phyloP scores from a whole-genome alignment of 495 filamentous ascomycete species.

The Podospora fimiseda region DNA sequence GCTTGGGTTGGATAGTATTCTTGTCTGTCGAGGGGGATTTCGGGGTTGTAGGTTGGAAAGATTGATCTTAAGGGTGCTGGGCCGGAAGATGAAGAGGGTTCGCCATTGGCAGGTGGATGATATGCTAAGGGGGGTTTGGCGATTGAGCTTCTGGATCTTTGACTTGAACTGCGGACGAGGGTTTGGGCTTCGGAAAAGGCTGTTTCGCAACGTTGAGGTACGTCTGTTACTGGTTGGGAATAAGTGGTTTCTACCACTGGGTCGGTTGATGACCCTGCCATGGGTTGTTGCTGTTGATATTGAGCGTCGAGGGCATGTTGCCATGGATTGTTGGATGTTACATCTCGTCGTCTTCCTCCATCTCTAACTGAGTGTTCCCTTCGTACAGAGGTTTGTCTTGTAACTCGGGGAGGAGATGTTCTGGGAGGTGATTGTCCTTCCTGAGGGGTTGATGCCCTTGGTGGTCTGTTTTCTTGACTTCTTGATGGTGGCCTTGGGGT shows the following conservation, averaged over 20 bases:
- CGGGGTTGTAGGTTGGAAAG: conserved; percentile 75
- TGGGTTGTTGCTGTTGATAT: conserved; percentile 13
- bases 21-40: conserved; percentile 61
- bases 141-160: conserved; percentile 42
- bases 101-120: conserved; percentile 21
- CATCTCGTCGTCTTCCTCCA: conserved; percentile 26
- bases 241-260: conserved; percentile 22
- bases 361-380: conserved; percentile 31
- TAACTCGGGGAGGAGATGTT: conserved; percentile 22
- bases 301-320: conserved; percentile 25
- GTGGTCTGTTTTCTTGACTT: conserved; percentile 27
- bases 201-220: conserved; percentile 39
- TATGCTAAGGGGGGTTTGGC: conserved; percentile 38
- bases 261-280: conserved; percentile 22
- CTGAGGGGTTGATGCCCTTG: conserved; percentile 34
- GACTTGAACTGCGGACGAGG: conserved; percentile 42
- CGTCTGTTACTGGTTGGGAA: conserved; percentile 26
- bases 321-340: conserved; percentile 30
- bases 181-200: conserved; percentile 47
- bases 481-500: conserved; percentile 28
- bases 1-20: conserved; percentile 58
- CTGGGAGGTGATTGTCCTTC: conserved; percentile 25
- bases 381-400: conserved; percentile 30
- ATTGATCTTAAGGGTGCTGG: conserved; percentile 49
- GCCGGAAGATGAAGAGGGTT: conserved; percentile 19